Percentiles rank a stretch among this genome's conserved stretches.
phyloP scores from a whole-genome alignment of 495 filamentous ascomycete species.

The Aspergillus egyptiacus region DNA sequence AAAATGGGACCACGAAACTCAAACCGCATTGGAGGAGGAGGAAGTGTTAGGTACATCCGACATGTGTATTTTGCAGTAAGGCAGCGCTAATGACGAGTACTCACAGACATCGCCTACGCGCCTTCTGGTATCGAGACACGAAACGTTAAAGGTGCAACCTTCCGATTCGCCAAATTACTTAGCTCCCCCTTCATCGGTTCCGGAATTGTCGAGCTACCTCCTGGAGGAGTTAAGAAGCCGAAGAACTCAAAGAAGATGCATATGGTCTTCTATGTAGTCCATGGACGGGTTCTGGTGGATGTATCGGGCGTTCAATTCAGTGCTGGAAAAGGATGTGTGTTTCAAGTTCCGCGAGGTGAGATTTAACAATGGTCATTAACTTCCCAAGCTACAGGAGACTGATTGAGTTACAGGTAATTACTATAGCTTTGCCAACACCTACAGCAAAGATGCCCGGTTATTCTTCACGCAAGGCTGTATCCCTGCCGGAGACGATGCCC shows the following conservation, averaged over 20 bases:
- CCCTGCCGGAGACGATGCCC: slow-evolving; percentile 26
- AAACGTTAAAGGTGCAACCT: slow-evolving; percentile 66
- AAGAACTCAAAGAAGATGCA: slow-evolving; percentile 94
- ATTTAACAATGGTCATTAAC: not conserved
- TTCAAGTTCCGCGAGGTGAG: slow-evolving; percentile 90
- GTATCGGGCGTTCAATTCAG: slow-evolving; percentile 67
- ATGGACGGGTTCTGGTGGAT: slow-evolving; percentile 72
- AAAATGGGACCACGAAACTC: slow-evolving; percentile 48
- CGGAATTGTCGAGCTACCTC: slow-evolving; percentile 82
- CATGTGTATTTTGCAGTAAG: not conserved
- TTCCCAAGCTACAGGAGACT: not conserved
- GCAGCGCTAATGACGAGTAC: slow-evolving; percentile 11
- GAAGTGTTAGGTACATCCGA: slow-evolving; percentile 47
- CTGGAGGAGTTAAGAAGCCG: slow-evolving; percentile 69
- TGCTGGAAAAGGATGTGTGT: slow-evolving; percentile 80
- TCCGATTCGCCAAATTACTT: slow-evolving; percentile 81
- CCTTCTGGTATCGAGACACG: slow-evolving; percentile 65
- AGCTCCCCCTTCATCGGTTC: slow-evolving; percentile 78
- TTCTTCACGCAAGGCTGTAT: slow-evolving; percentile 83
- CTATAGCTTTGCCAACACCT: slow-evolving; percentile 74
- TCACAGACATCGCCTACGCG: slow-evolving; percentile 67
- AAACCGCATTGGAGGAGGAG: slow-evolving; percentile 51
- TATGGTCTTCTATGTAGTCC: slow-evolving; percentile 86
- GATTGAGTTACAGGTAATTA: slow-evolving; percentile 62
- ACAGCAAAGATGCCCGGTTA: slow-evolving; percentile 58